Evolutionary conservation across 495 filamentous ascomycete genomes (phyloP), one percentile per base, ranked within the genome.

Genomic region (Aspergillus nanangensis): DNA sequence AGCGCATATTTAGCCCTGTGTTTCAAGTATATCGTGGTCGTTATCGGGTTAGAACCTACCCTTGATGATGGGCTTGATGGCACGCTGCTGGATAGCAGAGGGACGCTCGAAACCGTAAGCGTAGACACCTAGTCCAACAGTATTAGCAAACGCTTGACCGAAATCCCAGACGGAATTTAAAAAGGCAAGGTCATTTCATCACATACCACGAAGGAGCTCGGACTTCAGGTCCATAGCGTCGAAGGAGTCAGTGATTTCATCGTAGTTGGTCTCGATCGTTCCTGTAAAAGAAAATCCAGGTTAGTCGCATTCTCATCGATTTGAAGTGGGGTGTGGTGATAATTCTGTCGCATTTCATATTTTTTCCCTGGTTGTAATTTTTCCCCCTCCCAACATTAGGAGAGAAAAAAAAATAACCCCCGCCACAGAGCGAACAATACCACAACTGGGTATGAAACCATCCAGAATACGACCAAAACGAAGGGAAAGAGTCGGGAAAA

Each of bases 181-280:
- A 29, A 21, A 13, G 24, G 23, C 20, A 41, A 41, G 37, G 32
- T 22, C 41, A 38, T 33, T 42, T 31, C 43, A 44, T 57, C 38
- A 74, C 84, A 74, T 83, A 93, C 89, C 93, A 77, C 93, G 91
- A 61, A 98, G 86, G 62, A 98, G 83, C 81, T 98, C 93, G 38
- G 86, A 58, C 81, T 94, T 95, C 61, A 98, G 80, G 73, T 85
- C 83, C 93, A 98, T 98, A 51, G 90, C 79, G 74, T 98, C 93
- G 71, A 98, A 98, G 47, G 90, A 95, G 73, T 99, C 93, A 69
- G 91, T 93, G 60, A 92, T 88, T 81, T 99, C 94, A 82, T 99
- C 93, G 76, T 99, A 99, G 87, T 97, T 99, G 62, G 91, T 96
- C 77, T 97, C 93, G 78, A 99, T 97, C 76, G 91, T 87, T 66